These are phyloP conservation scores for Tolypocladium guangdongense DNA, from an alignment of 2,329 filamentous ascomycete species.

Conservation along the genomic window DNA sequence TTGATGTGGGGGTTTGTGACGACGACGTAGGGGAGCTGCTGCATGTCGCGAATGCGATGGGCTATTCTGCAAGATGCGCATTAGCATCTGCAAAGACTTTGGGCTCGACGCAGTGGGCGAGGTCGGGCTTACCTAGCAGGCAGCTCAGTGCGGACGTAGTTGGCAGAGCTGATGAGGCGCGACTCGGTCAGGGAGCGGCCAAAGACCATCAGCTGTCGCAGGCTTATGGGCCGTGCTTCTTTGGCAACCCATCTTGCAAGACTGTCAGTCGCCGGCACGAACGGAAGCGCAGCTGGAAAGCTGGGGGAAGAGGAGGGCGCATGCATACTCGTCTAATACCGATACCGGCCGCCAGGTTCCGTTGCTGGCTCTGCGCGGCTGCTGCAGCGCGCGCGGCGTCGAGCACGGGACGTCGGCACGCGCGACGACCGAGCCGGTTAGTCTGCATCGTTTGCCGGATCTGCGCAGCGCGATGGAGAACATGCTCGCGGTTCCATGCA, in stretches of 20 bases:
- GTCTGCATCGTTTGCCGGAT: conserved; percentile 29
- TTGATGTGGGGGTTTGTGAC: conserved; percentile 92
- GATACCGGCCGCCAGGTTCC: conserved; percentile 51
- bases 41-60: conserved; percentile 93
- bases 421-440: conserved; percentile 11
- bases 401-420: background rate
- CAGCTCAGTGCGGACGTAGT: conserved; percentile 93
- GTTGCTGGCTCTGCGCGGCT: conserved; percentile 12
- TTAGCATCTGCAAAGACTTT: background rate
- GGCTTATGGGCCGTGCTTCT: conserved; percentile 87
- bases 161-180: conserved; percentile 84
- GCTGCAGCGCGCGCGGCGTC: conserved; percentile 2
- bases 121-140: conserved; percentile 12
- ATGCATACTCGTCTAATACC: conserved; percentile 51
- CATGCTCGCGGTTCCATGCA: conserved; percentile 32
- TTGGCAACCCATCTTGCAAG: conserved; percentile 76
- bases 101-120: background rate
- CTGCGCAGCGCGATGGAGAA: conserved; percentile 33
- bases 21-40: conserved; percentile 88
- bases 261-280: conserved; percentile 2
- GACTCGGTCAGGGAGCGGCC: conserved; percentile 85
- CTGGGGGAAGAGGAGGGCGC: conserved; percentile 2
- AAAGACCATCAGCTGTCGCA: conserved; percentile 95
- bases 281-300: conserved; percentile 7
- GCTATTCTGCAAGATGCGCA: conserved; percentile 50